Evolutionary conservation across 2,329 filamentous ascomycete genomes (phyloP), one percentile per base, ranked within the genome.

Genomic region (Fusarium papillatum): DNA sequence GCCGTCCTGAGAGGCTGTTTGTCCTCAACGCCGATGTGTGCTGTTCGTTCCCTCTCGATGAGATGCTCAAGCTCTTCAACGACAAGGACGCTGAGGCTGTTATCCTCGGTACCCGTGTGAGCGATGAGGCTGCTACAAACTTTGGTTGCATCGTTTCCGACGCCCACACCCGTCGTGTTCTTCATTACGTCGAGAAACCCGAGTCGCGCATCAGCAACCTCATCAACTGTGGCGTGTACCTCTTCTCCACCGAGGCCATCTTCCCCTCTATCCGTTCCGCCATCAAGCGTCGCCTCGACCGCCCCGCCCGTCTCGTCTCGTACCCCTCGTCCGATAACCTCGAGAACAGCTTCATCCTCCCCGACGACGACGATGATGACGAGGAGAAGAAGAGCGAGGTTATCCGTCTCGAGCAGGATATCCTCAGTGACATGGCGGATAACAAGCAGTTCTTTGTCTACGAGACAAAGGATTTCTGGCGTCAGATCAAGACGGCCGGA

Each of bases 381-480:
- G 94, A 96, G 50, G 93, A 95, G 75, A 90, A 90, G 85, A 93
- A 94, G 86, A 96, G 92, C 82, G 93, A 98, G 81, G 95, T 98
- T 62, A 94, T 99, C 79, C 95, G 97, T 65, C 90, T 99, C 68
- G 97, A 99, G 87, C 97, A 98, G 87, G 97, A 99, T 83, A 98
- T 98, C 64, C 90, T 99, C 71, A 94, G 95, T 64, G 96, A 98
- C 82, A 92, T 98, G 81, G 96, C 97, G 73, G 97, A 98, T 86
- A 98, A 92, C 90, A 97, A 98, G 87, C 95, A 97, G 85, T 99
- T 99, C 89, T 98, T 95, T 86, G 97, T 98, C 38, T 94, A 98
- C 84, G 97, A 99, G 88, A 98, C 96, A 77, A 98, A 97, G 88
- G 97, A 98, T 85, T 99, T 99, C 86, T 99, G 97, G 97, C 95